Conservation (phyloP, 1,284 basidiomycete species). For the Dichomitus squalens region DNA sequence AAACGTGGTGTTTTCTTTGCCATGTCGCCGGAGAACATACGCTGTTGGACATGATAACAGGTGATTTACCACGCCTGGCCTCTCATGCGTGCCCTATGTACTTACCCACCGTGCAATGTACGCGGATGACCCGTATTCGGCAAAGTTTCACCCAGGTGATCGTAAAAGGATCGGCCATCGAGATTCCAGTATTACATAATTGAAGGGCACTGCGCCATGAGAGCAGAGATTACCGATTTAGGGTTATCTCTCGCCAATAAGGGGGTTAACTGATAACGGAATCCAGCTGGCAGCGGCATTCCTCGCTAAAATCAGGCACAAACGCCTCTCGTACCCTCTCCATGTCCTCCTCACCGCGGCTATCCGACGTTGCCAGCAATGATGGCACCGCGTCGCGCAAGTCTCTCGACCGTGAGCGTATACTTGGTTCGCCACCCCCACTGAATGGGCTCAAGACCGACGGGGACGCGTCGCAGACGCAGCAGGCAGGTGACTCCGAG, state of each 20-base stretch:
- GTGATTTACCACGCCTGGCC: too few species aligned
- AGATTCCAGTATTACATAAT: too few species aligned
- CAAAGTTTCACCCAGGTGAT: too few species aligned
- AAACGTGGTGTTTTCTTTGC: neutral
- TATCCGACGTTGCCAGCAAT: constrained; percentile 22
- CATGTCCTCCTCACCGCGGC: constrained; percentile 23
- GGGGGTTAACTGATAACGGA: neutral
- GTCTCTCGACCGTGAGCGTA: constrained; percentile 32
- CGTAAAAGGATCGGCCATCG: too few species aligned
- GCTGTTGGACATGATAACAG: neutral
- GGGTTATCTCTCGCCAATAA: too few species aligned
- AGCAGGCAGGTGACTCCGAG: constrained; percentile 24
- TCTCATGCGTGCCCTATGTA: too few species aligned
- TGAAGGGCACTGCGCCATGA: too few species aligned
- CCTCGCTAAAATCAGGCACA: neutral
- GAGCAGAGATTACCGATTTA: too few species aligned
- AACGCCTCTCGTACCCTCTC: constrained; percentile 8
- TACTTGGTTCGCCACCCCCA: constrained; percentile 28
- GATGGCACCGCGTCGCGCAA: constrained; percentile 23
- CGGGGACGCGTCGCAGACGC: constrained; percentile 11
- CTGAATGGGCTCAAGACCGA: constrained; percentile 33
- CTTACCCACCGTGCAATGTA: too few species aligned
- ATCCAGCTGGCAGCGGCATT: neutral
- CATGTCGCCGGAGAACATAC: neutral
- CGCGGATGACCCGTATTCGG: too few species aligned